phyloP scores from a whole-genome alignment of 768 basidiomycete species.

The Pleurotus sapidus region DNA sequence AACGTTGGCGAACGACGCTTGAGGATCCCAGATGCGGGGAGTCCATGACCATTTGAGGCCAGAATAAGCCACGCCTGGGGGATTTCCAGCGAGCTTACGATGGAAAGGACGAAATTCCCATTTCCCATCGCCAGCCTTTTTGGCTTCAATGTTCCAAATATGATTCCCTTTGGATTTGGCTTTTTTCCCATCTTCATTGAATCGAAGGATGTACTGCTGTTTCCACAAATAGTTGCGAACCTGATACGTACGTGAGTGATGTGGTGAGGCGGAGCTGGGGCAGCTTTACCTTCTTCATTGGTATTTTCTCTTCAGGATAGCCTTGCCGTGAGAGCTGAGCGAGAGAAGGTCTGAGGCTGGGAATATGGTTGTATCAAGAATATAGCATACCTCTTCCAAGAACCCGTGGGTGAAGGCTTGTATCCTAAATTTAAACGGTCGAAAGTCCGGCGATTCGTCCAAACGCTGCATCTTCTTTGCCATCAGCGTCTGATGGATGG shows the following conservation, averaged over 20 bases:
- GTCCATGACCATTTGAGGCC: constrained; percentile 86
- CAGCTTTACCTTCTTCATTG: constrained; percentile 84
- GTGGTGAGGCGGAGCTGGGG: constrained; percentile 11
- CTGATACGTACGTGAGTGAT: constrained; percentile 31
- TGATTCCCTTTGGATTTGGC: constrained; percentile 99
- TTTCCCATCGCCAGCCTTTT: constrained; percentile 65
- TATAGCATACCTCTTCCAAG: constrained; percentile 72
- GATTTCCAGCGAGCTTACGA: constrained; percentile 81
- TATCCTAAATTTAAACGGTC: constrained; percentile 99
- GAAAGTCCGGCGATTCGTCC: constrained; percentile 94
- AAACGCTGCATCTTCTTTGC: constrained; percentile 98
- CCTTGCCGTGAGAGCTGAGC: constrained; percentile 77
- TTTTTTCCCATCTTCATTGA: constrained; percentile 99
- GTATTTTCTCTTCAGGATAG: constrained; percentile 91
- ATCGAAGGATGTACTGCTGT: constrained; percentile 90
- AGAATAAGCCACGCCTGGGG: constrained; percentile 78
- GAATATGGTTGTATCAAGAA: neutral
- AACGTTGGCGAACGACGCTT: constrained; percentile 66
- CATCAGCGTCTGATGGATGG: constrained; percentile 98
- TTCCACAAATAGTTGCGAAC: constrained; percentile 96
- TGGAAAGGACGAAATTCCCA: constrained; percentile 91
- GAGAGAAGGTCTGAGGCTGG: neutral
- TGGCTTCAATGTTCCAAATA: constrained; percentile 99
- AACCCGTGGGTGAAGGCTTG: constrained; percentile 97
- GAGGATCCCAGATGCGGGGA: constrained; percentile 96